These are phyloP conservation scores for Halophytophthora polymorphica DNA, from an alignment of 352 stramenopile species.

Conservation along the genomic window DNA sequence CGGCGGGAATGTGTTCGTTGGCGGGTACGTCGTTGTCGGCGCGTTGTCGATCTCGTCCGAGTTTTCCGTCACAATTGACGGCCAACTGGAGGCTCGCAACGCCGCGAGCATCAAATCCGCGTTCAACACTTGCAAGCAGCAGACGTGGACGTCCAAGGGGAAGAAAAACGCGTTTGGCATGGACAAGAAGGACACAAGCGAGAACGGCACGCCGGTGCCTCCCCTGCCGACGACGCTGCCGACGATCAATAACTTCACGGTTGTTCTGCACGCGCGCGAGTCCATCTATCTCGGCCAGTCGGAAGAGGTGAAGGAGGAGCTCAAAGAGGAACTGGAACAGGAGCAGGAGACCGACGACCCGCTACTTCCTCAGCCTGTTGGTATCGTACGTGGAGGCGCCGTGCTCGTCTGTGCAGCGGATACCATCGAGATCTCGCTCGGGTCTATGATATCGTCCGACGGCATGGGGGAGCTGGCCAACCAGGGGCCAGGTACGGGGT, in stretches of 20 bases:
- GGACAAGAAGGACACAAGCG: conserved; percentile 3
- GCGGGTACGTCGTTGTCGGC: conserved; percentile 43
- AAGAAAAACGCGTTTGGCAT: conserved; percentile 14
- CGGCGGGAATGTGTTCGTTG: conserved; percentile 47
- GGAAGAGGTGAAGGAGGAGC: conserved; percentile 21
- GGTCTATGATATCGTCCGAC: conserved; percentile 50
- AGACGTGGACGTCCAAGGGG: conserved; percentile 22
- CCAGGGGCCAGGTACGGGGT: conserved; percentile 57
- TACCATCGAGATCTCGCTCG: conserved; percentile 37
- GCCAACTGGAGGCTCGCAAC: conserved; percentile 41
- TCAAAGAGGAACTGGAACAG: no score
- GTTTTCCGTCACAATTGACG: conserved; percentile 47
- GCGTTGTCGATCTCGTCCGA: conserved; percentile 47
- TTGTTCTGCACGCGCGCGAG: conserved; percentile 42
- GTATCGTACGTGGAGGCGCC: conserved; percentile 45
- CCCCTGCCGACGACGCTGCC: conserved; percentile 19
- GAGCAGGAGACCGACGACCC: conserved; percentile 21
- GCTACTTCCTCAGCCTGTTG: conserved; percentile 14
- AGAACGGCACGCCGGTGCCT: conserved; percentile 9
- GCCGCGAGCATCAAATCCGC: conserved; percentile 36
- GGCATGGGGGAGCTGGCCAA: conserved; percentile 62
- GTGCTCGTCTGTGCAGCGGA: conserved; percentile 59
- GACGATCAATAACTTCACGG: conserved; percentile 53
- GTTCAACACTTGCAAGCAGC: conserved; percentile 50
- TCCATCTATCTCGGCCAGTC: conserved; percentile 55